phyloP scores from a whole-genome alignment of 2,329 filamentous ascomycete species.

The Beauveria caledonica region DNA sequence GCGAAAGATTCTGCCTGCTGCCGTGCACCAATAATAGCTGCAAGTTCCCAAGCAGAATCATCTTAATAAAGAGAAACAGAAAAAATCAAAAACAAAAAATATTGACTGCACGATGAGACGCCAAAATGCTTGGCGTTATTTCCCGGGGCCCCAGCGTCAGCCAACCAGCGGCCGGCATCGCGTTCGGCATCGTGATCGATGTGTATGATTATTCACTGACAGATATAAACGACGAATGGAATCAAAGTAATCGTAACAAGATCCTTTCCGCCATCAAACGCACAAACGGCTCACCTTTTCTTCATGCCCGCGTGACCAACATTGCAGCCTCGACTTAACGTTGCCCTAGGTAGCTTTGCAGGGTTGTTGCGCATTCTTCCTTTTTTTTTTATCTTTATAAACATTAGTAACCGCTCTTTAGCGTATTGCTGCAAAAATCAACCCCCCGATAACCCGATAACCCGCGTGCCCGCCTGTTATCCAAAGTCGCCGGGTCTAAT shows the following conservation, averaged over 20 bases:
- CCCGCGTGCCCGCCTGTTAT: too few relatives aligned
- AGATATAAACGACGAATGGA: too few relatives aligned
- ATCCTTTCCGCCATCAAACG: not conserved
- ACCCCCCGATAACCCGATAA: too few relatives aligned
- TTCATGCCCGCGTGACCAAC: not conserved
- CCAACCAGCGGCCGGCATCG: conserved; percentile 2
- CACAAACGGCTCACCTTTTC: not conserved
- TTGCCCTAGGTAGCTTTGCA: not conserved
- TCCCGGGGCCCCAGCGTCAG: not conserved
- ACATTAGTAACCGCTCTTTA: too few relatives aligned
- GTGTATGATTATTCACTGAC: too few relatives aligned
- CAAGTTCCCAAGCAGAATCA: too few relatives aligned
- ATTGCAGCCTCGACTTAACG: not conserved
- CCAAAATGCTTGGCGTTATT: conserved; percentile 11
- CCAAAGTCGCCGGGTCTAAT: not conserved
- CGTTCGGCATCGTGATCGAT: not conserved
- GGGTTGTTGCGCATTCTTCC: not conserved
- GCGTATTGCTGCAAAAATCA: too few relatives aligned
- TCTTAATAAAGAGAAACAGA: not conserved
- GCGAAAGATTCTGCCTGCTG: not conserved
- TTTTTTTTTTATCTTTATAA: not conserved
- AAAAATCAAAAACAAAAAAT: not conserved
- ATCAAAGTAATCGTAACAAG: too few relatives aligned
- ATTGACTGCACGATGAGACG: not conserved
- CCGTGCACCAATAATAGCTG: not conserved